phyloP scores from a whole-genome alignment of 2,329 filamentous ascomycete genomes.

The Fusarium floridanum region DNA sequence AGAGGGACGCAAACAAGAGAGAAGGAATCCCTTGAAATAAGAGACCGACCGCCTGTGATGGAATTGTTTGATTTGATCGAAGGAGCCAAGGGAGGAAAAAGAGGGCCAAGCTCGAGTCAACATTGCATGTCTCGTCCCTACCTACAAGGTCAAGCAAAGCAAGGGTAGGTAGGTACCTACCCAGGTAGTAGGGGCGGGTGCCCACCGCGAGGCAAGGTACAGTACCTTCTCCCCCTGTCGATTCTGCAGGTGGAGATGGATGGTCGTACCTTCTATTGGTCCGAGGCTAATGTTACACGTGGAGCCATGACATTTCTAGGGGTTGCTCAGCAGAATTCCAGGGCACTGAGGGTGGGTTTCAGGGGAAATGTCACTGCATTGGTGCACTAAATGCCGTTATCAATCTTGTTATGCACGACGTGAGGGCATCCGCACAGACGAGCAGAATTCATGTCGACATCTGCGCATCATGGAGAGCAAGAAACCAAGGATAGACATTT shows the following conservation, averaged over 20 bases:
- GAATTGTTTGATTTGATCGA: conserved; percentile 18
- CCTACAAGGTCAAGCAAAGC: neutral
- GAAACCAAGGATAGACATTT: neutral
- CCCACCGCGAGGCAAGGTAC: neutral
- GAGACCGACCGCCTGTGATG: neutral
- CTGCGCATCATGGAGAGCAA: neutral
- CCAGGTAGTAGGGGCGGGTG: neutral
- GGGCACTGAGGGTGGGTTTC: conserved; percentile 10
- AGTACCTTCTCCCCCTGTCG: conserved; percentile 2
- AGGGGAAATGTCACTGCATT: conserved; percentile 13
- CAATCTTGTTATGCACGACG: conserved; percentile 20
- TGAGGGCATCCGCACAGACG: neutral
- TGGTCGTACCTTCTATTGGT: conserved; percentile 20
- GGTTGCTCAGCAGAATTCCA: conserved; percentile 17
- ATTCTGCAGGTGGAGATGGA: conserved; percentile 27
- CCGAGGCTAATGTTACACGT: conserved; percentile 4
- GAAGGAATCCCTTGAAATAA: conserved; percentile 12
- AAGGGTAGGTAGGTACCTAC: neutral
- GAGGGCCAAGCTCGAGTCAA: neutral
- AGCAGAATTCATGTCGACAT: neutral
- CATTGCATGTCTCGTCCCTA: neutral
- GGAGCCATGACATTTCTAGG: conserved; percentile 17
- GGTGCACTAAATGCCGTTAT: conserved; percentile 18
- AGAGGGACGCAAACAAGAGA: conserved; percentile 29
- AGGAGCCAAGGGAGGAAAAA: neutral